phyloP scores from a whole-genome alignment of 805 yeast species.

The Maudiozyma barnettii region DNA sequence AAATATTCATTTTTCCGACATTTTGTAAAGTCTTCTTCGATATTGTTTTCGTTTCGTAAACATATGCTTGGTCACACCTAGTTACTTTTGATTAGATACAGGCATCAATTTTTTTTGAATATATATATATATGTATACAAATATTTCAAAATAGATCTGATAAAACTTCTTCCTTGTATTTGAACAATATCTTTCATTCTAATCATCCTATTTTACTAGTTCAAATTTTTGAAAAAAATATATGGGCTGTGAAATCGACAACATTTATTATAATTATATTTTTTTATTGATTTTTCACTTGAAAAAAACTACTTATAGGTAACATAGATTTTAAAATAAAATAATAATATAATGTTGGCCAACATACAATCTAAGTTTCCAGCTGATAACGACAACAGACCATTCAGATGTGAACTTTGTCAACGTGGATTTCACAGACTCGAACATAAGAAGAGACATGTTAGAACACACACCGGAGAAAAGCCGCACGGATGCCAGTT shows the following conservation, averaged over 20 bases:
- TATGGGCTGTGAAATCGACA: background rate
- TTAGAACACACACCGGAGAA: slow-evolving; percentile 74
- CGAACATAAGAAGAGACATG: slow-evolving; percentile 72
- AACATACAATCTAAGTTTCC: slow-evolving; percentile 1
- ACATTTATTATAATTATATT: background rate
- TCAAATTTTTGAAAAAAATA: no score
- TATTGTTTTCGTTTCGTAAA: background rate
- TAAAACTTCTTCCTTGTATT: background rate
- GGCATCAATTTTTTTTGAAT: background rate
- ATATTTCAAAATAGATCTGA: no score
- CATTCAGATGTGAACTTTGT: slow-evolving; percentile 66
- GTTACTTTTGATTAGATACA: background rate
- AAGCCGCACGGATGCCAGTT: slow-evolving; percentile 70
- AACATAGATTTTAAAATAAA: background rate
- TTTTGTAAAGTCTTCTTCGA: background rate
- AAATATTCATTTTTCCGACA: background rate
- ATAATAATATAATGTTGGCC: background rate
- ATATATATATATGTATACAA: background rate
- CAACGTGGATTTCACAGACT: slow-evolving; percentile 65
- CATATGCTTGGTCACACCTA: background rate
- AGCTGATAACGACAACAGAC: slow-evolving; percentile 35
- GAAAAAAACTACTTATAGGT: background rate
- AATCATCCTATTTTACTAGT: background rate
- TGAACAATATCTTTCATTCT: background rate
- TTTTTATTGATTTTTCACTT: no score